These are phyloP conservation scores for Ceratocystis alfenasii DNA, from an alignment of 2,329 filamentous ascomycete genomes.

Conservation along the genomic window DNA sequence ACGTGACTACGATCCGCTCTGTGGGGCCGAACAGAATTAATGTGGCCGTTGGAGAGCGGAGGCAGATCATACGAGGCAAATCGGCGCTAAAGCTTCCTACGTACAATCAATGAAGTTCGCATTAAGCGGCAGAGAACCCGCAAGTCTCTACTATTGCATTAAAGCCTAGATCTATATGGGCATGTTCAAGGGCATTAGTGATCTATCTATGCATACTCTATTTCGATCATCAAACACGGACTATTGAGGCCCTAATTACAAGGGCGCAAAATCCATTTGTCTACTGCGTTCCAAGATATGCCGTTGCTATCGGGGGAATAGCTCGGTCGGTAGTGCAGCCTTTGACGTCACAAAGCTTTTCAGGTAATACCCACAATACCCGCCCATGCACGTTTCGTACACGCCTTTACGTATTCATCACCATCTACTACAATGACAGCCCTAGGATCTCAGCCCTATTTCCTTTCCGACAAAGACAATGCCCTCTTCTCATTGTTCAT, in stretches of 20 bases:
- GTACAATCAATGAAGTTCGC: no score
- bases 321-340: not conserved
- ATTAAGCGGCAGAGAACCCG: no score
- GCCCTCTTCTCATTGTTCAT: no score
- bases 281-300: not conserved
- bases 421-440: no score
- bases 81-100: no score
- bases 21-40: not conserved
- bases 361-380: not conserved
- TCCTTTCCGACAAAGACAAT: no score
- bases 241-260: not conserved
- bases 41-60: not conserved
- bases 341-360: slow-evolving; percentile 5
- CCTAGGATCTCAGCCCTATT: no score
- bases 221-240: not conserved
- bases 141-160: no score
- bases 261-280: not conserved
- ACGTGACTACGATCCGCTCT: not conserved
- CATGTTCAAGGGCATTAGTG: not conserved
- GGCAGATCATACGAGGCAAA: no score
- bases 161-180: no score
- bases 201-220: not conserved
- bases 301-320: not conserved
- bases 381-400: not conserved
- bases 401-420: no score